Base-by-base conservation (phyloP, 331 rosid species). In the Cydonia oblonga region DNA sequence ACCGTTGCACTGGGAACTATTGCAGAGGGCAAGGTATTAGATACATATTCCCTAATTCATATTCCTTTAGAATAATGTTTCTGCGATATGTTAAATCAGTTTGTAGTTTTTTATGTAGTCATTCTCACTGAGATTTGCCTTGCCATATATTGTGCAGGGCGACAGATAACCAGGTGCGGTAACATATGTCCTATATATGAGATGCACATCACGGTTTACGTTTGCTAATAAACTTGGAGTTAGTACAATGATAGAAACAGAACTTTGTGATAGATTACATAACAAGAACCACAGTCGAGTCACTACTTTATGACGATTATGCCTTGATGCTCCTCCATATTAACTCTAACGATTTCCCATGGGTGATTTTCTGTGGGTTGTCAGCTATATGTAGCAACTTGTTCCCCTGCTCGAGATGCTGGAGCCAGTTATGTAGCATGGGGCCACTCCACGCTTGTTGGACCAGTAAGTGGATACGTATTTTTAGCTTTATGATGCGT, bases 381-480 rank as follows among this genome's bases (percentile, higher is more conserved):
- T 72, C 87, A 95, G 97, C 69, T 91, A 76, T 95, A 87, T 69
- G 93, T 95, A 66, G 99, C 99, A 66, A 95, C 97, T 35, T 95
- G 99, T 78, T 89, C 99, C 51, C 96, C 96, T 72, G 99, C 99
- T 72, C 93, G 97, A 72, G 96, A 91, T 69, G 76, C 84, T 76
- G 87, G 81, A 68, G 87, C 96, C 69, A 81, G 96, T 81, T 95
- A 95, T 78, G 93, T 95, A 66, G 96, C 97, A 60, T 91, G 97
- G 96, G 99, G 99, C 18, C 97, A 95, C 89, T 95, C 99, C 70
- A 88, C 96, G 51, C 97, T 95, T 51, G 91, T 91, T 61, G 99
- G 97, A 70, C 96, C 99, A 23, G 99, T 95, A 79, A 84, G 99
- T 86, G 28, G 57, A 78, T 76, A 54, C 25, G 54, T 25, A 56